Evolutionary conservation across 768 basidiomycete genomes (phyloP).

Genomic region (Rhizopogon vulgaris): DNA sequence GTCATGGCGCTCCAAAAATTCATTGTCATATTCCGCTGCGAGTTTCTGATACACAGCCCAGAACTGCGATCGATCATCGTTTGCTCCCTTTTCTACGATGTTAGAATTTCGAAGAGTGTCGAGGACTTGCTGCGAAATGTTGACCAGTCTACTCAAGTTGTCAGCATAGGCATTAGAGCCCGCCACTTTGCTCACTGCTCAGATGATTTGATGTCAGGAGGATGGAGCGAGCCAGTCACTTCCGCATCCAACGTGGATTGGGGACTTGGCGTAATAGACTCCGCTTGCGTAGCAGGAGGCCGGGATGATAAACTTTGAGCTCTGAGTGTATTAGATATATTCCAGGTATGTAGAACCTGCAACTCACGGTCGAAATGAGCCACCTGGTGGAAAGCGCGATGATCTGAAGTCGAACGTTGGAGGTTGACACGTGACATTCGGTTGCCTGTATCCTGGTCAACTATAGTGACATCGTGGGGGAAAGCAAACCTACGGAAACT

Average conservation of each 20-base stretch:
- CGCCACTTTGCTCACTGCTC: neutral
- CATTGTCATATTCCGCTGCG: conserved; percentile 1
- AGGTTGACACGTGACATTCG: neutral
- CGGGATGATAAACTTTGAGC: neutral
- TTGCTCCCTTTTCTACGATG: neutral
- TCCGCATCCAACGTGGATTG: neutral
- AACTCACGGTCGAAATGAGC: neutral
- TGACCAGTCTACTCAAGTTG: neutral
- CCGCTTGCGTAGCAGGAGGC: neutral
- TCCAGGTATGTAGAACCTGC: neutral
- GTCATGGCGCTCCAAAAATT: neutral
- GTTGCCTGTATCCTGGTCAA: neutral
- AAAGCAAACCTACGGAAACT: neutral
- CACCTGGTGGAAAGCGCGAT: too few species aligned
- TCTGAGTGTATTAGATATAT: neutral
- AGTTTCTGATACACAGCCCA: conserved; percentile 1
- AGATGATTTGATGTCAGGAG: neutral
- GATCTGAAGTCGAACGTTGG: too few species aligned
- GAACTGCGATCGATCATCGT: neutral
- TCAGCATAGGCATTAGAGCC: neutral
- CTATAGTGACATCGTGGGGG: neutral
- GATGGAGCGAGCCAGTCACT: neutral
- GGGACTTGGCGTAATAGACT: neutral
- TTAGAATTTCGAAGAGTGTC: conserved; percentile 2
- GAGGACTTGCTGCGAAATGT: neutral